phyloP scores from a whole-genome alignment of 192 early-diverging fungal species.

The Mortierella alpina region DNA sequence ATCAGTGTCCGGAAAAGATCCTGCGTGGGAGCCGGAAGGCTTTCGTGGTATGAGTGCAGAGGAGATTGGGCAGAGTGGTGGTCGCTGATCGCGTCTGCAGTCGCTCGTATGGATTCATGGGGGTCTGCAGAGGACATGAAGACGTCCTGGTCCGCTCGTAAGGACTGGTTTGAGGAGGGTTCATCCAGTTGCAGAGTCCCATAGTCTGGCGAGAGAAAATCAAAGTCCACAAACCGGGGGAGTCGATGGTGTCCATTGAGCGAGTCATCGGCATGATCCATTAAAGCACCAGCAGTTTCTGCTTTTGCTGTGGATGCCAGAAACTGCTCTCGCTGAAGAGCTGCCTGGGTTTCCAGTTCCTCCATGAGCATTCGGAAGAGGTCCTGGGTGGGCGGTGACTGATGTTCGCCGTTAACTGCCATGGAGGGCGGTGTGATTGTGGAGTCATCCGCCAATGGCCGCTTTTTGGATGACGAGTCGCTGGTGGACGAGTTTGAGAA shows the following conservation, averaged over 20 bases:
- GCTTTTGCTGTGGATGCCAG: constrained; percentile 15
- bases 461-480: constrained; percentile 10
- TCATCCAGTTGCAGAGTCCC: constrained; percentile 16
- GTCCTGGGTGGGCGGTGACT: constrained; percentile 42
- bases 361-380: constrained; percentile 50
- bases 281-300: background rate
- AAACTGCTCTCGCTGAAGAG: constrained; percentile 34
- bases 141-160: background rate
- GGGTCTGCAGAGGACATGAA: constrained; percentile 10
- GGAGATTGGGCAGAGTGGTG: background rate
- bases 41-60: background rate
- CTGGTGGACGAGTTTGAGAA: background rate
- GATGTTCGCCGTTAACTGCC: constrained; percentile 12
- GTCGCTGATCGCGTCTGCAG: background rate
- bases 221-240: constrained; percentile 35
- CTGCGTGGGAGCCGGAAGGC: constrained; percentile 18
- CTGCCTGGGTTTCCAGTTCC: constrained; percentile 35
- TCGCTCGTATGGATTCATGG: background rate
- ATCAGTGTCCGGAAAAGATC: constrained; percentile 30
- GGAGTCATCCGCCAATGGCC: constrained; percentile 16
- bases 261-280: constrained; percentile 5
- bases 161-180: background rate
- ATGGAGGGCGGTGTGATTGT: constrained; percentile 8
- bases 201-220: constrained; percentile 27
- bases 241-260: constrained; percentile 18